Percentiles rank a stretch among this genome's conserved stretches.
These are phyloP conservation scores for Emiliania huxleyi DNA, from an alignment of 78 protist genomes.

Conservation along the genomic window DNA sequence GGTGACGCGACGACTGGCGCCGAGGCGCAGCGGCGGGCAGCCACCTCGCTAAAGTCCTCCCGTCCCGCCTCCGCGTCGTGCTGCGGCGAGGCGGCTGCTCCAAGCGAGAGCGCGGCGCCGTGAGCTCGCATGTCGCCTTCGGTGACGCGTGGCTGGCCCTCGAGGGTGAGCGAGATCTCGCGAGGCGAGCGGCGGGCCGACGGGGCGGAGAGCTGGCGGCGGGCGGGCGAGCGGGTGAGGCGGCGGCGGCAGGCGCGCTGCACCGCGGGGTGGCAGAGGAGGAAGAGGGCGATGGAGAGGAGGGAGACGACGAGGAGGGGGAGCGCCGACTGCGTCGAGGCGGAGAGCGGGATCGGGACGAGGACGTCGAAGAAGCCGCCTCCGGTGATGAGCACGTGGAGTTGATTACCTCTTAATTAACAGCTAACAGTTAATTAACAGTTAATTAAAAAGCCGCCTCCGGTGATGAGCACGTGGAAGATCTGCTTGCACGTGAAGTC, in stretches of 20 bases:
- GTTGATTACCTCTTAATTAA: too few relatives aligned
- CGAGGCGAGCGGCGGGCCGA: too few relatives aligned
- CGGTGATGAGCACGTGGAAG: background rate
- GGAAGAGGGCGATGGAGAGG: background rate
- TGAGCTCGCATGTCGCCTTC: too few relatives aligned
- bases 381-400: background rate
- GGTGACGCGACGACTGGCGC: too few relatives aligned
- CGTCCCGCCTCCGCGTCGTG: too few relatives aligned
- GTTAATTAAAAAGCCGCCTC: slow-evolving; percentile 38
- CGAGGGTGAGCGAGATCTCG: too few relatives aligned
- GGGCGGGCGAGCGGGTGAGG: background rate
- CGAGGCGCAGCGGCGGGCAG: too few relatives aligned
- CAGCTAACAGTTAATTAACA: too few relatives aligned
- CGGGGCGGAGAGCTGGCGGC: background rate
- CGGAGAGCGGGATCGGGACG: background rate
- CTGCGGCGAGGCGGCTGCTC: too few relatives aligned
- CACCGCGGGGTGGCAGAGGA: background rate
- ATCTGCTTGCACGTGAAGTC: slow-evolving; percentile 36
- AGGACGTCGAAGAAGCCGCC: slow-evolving; percentile 31
- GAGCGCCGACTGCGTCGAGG: background rate
- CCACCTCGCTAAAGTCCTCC: too few relatives aligned
- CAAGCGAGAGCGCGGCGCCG: too few relatives aligned
- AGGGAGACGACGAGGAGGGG: background rate
- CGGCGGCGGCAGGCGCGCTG: background rate
- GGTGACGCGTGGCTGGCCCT: too few relatives aligned